Evolutionary conservation across 75 land plant species (phyloP), one percentile per base, ranked within the genome.

Genomic region (Selaginella tamariscina): DNA sequence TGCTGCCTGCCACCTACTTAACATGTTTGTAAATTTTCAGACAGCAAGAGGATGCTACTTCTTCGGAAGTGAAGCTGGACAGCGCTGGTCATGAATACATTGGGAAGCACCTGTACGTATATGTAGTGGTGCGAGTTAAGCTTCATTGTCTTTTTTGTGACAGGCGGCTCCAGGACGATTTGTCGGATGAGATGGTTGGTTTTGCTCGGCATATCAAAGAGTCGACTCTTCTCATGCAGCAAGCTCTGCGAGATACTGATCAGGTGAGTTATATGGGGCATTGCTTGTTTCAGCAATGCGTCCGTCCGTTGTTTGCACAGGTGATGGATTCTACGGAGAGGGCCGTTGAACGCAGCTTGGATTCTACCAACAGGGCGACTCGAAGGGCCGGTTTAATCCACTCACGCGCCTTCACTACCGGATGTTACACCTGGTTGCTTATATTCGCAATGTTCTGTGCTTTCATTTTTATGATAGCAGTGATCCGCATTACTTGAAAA

Each of bases 131-230:
- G 21, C 56, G 18, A 33, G 2, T 67, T n/a, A 2, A 26, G 23
- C 27, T 55, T 68, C 56, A n/a, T 30, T 66, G 1, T 1, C 15
- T 24, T 29, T 9, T 59, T 55, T 72, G 21, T 31, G 30, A 66
- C 79, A 84, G 91, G 80, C 85, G 81, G 74, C 86, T 92, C 31
- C 97, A 92, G 78, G 97, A 92, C 55, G 84, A 81, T 72, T 71
- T 92, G 72, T 86, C 97, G 1, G 97, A 91, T 82, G 97, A 91
- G 77, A 91, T 88, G 97, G 97, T 88, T 68, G 80, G 26, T 33
- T 74, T 91, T 59, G 88, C 97, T 29, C 83, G 70, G 29, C 92
- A 88, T 72, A 82, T 91, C 0, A 91, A 88, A 79, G 89, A 91
- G 75, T 76, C 83, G 24, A 91, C 82, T 68, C 70, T 82, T 1